Conservation (phyloP, 768 basidiomycete species). For the Boletus insuetus region DNA sequence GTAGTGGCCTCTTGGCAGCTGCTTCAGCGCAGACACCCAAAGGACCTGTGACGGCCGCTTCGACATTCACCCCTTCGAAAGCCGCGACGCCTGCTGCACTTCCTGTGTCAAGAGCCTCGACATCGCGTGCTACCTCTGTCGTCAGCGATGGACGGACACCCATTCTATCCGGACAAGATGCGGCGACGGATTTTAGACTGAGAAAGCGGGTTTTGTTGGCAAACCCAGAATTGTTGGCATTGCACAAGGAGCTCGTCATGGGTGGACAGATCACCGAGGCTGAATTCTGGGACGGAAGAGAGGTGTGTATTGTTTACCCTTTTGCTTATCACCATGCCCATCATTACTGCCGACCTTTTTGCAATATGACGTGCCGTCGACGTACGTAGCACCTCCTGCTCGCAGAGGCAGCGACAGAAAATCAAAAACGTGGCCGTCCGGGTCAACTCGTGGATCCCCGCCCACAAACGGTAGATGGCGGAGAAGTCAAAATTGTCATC, state of each 20-base stretch:
- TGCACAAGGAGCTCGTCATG: slow-evolving; percentile 90
- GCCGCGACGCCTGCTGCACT: slow-evolving; percentile 32
- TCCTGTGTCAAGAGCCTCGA: slow-evolving; percentile 41
- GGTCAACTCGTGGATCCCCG: slow-evolving; percentile 87
- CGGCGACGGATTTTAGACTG: slow-evolving; percentile 66
- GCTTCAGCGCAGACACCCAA: slow-evolving; percentile 23
- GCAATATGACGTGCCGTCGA: background rate
- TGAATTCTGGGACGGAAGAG: slow-evolving; percentile 97
- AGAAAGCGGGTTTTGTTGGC: slow-evolving; percentile 77
- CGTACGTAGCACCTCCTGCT: slow-evolving; percentile 63
- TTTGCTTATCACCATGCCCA: background rate
- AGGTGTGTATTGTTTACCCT: slow-evolving; percentile 48
- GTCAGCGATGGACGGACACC: slow-evolving; percentile 53
- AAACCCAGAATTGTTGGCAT: slow-evolving; percentile 70
- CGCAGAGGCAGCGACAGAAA: slow-evolving; percentile 71
- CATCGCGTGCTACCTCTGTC: slow-evolving; percentile 64
- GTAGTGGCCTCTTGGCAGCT: slow-evolving; percentile 23
- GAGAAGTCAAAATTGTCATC: slow-evolving; percentile 85
- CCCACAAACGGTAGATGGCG: slow-evolving; percentile 78
- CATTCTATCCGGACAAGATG: slow-evolving; percentile 54
- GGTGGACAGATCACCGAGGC: slow-evolving; percentile 81
- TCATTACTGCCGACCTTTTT: too few relatives aligned
- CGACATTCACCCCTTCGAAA: slow-evolving; percentile 18
- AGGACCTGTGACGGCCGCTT: slow-evolving; percentile 19
- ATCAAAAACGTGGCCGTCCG: slow-evolving; percentile 75